Base-by-base conservation (phyloP, 2,329 filamentous ascomycete genomes). In the Fusarium tricinctum region DNA sequence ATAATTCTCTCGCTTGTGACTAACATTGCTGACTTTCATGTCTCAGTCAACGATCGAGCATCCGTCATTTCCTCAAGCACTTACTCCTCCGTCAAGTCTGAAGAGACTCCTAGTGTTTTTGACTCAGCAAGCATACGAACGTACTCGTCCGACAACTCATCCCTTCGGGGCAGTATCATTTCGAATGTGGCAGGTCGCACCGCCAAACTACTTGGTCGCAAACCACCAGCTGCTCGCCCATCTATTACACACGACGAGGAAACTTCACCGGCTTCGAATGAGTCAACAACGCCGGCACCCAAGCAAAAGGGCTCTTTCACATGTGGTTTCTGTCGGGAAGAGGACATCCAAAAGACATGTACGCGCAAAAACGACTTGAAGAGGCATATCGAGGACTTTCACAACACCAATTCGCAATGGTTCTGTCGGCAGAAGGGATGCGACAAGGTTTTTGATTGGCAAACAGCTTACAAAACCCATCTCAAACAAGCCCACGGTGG, bases 281-380 rank as follows among this genome's bases (percentile, higher is more conserved):
- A 73, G 12, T 66, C 74, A n/a, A 62, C 68, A 20, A 66, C 63
- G 12, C 63, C 60, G n/a, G 57, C 69, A 23, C 71, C 78, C 5
- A 81, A 81, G 58, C 79, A 79, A 47, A 80, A 80, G 52, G 75
- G 78, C 13, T 76, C 78, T 8, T 77, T 82, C 64, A 78, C 79
- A 57, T 78, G 76, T 59, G 76, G 76, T 12, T 82, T 83, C 55
- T 84, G 82, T 68, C 76, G 77, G 38, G 82, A 83, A 66, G 78
- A 76, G 55, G 75, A 74, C 28, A 81, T 83, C 51, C 68, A 77
- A 51, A 79, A 81, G 68, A 81, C 81, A 6, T 83, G 81, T 63
- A 82, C 80, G 8, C 80, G 82, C 14, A 82, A 83, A 65, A 83
- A 83, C 60, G 83, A 84, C 58, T 73, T 84, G 47, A 84, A 84